Conservation (phyloP, 169 alveolate genomes). For the Toxoplasma gondii region DNA sequence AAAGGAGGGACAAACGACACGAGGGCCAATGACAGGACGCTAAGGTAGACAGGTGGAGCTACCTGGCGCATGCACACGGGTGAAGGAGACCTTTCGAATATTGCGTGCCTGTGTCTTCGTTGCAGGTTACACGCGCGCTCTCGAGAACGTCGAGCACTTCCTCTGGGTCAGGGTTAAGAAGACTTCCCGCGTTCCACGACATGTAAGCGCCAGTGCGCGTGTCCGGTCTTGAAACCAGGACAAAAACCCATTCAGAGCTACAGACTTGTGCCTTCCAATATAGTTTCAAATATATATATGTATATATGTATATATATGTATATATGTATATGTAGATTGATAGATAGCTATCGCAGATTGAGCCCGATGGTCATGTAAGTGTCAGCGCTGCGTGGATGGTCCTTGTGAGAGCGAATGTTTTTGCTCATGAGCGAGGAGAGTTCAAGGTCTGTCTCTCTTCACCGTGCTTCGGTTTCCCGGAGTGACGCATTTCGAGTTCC, state of each 20-base stretch:
- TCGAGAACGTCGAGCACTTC: neutral
- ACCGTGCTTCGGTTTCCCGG: too few species aligned
- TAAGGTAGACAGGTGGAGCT: neutral
- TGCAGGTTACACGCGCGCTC: constrained; percentile 5
- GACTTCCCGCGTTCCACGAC: neutral
- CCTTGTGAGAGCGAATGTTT: too few species aligned
- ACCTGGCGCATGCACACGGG: neutral
- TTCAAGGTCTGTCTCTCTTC: too few species aligned
- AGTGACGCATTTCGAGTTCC: too few species aligned
- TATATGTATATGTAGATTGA: neutral
- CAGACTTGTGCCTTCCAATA: neutral
- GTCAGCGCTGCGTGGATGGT: too few species aligned
- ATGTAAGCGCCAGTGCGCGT: neutral
- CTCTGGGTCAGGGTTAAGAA: constrained; percentile 7
- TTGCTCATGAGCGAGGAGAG: too few species aligned
- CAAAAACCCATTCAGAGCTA: too few species aligned
- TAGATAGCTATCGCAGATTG: neutral
- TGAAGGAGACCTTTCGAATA: neutral
- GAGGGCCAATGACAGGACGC: neutral
- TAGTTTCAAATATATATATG: neutral
- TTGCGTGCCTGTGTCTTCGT: neutral
- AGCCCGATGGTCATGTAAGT: neutral
- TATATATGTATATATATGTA: neutral
- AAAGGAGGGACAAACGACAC: too few species aligned
- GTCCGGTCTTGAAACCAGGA: neutral